A percentile compares a stretch with the other conserved stretches of the same genome.
These are phyloP conservation scores for Aureobasidium sp. DNA, from an alignment of 2,329 filamentous ascomycete genomes.

Conservation along the genomic window DNA sequence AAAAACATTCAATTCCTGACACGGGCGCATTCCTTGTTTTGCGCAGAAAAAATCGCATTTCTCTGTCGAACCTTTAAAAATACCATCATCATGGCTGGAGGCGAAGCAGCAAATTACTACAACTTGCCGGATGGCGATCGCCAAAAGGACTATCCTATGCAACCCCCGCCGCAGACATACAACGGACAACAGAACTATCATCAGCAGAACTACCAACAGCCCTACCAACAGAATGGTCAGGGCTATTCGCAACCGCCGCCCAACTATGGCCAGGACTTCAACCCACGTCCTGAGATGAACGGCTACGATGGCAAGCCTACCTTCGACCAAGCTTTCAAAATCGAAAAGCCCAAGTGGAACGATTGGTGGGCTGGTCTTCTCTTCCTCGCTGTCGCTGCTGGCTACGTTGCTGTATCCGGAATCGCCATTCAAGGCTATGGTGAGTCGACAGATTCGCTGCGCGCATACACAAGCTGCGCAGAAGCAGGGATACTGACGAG, in stretches of 20 bases:
- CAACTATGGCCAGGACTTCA: conserved; percentile 34
- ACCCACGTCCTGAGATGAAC: conserved; percentile 22
- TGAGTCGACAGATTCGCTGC: conserved; percentile 21
- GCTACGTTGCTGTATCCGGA: conserved; percentile 70
- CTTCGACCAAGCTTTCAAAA: conserved; percentile 76
- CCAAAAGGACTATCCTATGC: conserved; percentile 18
- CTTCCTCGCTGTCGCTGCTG: conserved; percentile 62
- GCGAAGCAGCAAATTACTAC: conserved; percentile 36
- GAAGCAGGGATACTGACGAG: too few relatives aligned
- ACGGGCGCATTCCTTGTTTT: background rate
- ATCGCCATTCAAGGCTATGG: conserved; percentile 68
- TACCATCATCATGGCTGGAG: conserved; percentile 20
- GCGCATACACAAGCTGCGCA: too few relatives aligned
- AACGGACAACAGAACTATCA: conserved; percentile 22
- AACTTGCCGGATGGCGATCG: conserved; percentile 22
- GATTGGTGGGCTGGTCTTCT: conserved; percentile 84
- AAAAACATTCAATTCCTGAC: conserved; percentile 7
- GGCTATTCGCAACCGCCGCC: conserved; percentile 29
- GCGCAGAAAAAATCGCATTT: background rate
- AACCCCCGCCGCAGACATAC: conserved; percentile 11
- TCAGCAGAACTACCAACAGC: conserved; percentile 27
- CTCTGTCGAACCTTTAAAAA: background rate
- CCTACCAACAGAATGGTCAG: conserved; percentile 19
- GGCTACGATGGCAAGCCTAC: conserved; percentile 40
- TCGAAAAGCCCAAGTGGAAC: conserved; percentile 80